Conservation (phyloP, 176 grass and related monocot genomes). For the Lolium rigidum region DNA sequence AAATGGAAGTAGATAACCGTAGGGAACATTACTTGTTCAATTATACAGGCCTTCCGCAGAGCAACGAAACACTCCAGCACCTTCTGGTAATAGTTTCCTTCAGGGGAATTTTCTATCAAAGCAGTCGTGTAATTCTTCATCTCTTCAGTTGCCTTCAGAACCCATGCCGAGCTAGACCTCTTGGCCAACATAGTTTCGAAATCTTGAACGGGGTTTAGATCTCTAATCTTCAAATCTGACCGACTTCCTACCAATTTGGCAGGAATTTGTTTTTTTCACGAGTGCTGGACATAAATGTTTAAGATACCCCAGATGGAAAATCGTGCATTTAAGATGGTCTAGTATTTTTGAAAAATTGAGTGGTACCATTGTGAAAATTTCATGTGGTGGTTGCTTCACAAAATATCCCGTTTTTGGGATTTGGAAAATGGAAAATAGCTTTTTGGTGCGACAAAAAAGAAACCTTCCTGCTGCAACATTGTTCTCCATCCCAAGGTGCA, state of each 20-base stretch:
- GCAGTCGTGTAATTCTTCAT: conserved; percentile 66
- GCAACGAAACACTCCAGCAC: conserved; percentile 78
- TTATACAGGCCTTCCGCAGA: conserved; percentile 80
- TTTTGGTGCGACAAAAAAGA: too few species aligned
- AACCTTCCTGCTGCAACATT: too few species aligned
- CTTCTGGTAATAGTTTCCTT: conserved; percentile 60
- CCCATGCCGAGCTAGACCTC: conserved; percentile 76
- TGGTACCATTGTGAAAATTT: too few species aligned
- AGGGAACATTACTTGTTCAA: conserved; percentile 77
- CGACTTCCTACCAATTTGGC: too few species aligned
- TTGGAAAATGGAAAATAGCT: too few species aligned
- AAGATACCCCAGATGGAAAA: too few species aligned
- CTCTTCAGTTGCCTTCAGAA: conserved; percentile 70
- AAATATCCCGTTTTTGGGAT: too few species aligned
- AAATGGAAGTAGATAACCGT: neutral
- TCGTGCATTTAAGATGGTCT: too few species aligned
- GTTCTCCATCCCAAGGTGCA: too few species aligned
- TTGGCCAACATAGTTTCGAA: conserved; percentile 85
- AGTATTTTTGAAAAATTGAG: too few species aligned
- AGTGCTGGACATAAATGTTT: too few species aligned
- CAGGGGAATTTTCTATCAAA: conserved; percentile 65
- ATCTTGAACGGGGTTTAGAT: conserved; percentile 85
- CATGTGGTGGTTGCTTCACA: too few species aligned
- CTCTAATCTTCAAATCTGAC: conserved; percentile 46
- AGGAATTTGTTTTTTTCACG: neutral